Evolutionary conservation across 345 rosid genomes (phyloP).

Genomic region (Pistacia integerrima): DNA sequence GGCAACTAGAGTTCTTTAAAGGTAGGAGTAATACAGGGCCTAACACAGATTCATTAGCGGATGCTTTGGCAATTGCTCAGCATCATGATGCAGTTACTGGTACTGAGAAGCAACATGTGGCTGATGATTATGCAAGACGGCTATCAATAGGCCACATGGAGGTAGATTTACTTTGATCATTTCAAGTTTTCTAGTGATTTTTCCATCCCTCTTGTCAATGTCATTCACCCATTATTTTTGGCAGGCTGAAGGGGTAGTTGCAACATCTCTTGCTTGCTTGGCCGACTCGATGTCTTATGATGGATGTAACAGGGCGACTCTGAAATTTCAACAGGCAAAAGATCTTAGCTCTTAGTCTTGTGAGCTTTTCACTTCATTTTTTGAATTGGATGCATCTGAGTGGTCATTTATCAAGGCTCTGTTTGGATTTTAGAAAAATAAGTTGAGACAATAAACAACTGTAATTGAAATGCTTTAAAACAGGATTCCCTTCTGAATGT

Average conservation of each 20-base stretch:
- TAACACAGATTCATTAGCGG: slow-evolving; percentile 80
- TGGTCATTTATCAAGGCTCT: neutral
- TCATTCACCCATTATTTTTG: slow-evolving; percentile 15
- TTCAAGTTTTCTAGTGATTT: slow-evolving; percentile 11
- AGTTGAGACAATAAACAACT: neutral
- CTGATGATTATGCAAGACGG: slow-evolving; percentile 88
- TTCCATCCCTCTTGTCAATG: slow-evolving; percentile 3
- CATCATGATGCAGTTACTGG: slow-evolving; percentile 98
- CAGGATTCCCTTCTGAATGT: neutral
- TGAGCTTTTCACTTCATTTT: slow-evolving; percentile 2
- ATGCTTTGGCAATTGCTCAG: slow-evolving; percentile 92
- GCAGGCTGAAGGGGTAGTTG: slow-evolving; percentile 87
- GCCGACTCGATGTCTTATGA: slow-evolving; percentile 39
- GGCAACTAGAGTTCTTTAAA: slow-evolving; percentile 86
- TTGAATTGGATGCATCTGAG: slow-evolving; percentile 9
- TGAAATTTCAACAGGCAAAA: slow-evolving; percentile 77
- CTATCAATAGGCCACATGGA: slow-evolving; percentile 80
- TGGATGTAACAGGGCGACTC: slow-evolving; percentile 36
- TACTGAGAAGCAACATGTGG: slow-evolving; percentile 92
- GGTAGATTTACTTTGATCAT: slow-evolving; percentile 44
- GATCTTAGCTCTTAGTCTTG: slow-evolving; percentile 14
- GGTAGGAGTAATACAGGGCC: slow-evolving; percentile 69
- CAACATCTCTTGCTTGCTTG: slow-evolving; percentile 76
- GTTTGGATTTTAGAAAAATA: neutral
- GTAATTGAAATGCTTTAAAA: neutral